Evolutionary conservation across 768 basidiomycete genomes (phyloP), one percentile per base, ranked within the genome.

Genomic region (Boletus tomentosulus): DNA sequence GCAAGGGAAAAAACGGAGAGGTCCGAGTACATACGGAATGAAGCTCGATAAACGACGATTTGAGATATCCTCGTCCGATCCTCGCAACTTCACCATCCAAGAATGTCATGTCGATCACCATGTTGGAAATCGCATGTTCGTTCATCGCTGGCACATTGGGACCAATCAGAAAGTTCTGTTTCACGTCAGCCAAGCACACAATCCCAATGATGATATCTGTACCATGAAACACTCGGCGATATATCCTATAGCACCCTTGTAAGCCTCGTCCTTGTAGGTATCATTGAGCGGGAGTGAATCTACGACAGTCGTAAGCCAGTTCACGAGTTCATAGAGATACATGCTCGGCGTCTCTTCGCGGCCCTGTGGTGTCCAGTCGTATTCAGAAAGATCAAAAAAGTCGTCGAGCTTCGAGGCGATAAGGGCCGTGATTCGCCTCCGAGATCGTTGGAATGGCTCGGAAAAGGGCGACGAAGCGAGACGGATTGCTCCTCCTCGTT

Each of bases 301-400:
- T 46, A 99, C 92, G 51, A 97, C 90, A 2, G 95, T 97, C 37
- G 88, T 95, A 49, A 98, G 78, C 89, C 95, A 99, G 67, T 93
- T 94, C 67, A 96, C 83, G 63, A 98, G 82, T 69, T 98, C 96
- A 67, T 92, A 88, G 3, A 98, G 78, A 71, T 98, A 98, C 81
- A 88, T 87, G 80, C 92, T 95, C 42, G 95, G 92, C 34, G 83
- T 83, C 54, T 80, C 77, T 66, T 90, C 87, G 33, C 83, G 81
- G 11, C 74, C 68, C 33, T 76, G 74, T 9, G 92, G 89, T 34
- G 86, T 88, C 94, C 94, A 98, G 62, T 95, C 86, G 67, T 98
- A 98, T 71, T 96, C 92, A 4, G 95, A 88, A 41, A 96, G 77
- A 55, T 92, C 97, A 67, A 97, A 96, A 75, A 96, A 96, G 61